Evolutionary conservation across 352 stramenopile genomes (phyloP).

Genomic region (Phytophthora hybrid): DNA sequence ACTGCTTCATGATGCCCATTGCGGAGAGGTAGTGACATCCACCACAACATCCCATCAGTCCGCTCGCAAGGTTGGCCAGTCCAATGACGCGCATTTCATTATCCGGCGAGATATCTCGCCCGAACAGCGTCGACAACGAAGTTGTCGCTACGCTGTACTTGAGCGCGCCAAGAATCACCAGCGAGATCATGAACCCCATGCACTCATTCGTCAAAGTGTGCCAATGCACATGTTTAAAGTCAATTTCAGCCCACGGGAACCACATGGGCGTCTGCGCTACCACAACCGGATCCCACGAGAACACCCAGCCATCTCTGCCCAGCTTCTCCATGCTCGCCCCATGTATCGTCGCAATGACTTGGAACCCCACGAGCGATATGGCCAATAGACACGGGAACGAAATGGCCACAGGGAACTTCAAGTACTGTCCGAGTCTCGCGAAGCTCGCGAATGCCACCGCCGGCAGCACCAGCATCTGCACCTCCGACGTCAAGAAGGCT

Average conservation of each 20-base stretch:
- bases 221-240: constrained; percentile 70
- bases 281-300: constrained; percentile 69
- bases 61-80: constrained; percentile 73
- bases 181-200: constrained; percentile 67
- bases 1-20: constrained; percentile 89
- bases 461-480: constrained; percentile 65
- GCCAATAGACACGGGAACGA: constrained; percentile 77
- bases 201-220: constrained; percentile 64
- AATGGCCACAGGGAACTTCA: constrained; percentile 70
- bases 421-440: constrained; percentile 65
- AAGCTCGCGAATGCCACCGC: constrained; percentile 67
- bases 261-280: constrained; percentile 79
- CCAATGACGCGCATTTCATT: constrained; percentile 87
- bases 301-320: constrained; percentile 59
- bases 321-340: constrained; percentile 49
- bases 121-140: constrained; percentile 84
- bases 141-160: constrained; percentile 87
- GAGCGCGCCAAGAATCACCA: constrained; percentile 77
- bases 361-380: constrained; percentile 68
- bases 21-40: constrained; percentile 85
- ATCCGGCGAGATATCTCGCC: constrained; percentile 78
- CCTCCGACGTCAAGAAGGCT: constrained; percentile 64
- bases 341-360: constrained; percentile 45
- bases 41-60: constrained; percentile 71
- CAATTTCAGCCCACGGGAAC: constrained; percentile 79